phyloP scores from a whole-genome alignment of 805 yeast genomes.

The Komagataella pastoris region DNA sequence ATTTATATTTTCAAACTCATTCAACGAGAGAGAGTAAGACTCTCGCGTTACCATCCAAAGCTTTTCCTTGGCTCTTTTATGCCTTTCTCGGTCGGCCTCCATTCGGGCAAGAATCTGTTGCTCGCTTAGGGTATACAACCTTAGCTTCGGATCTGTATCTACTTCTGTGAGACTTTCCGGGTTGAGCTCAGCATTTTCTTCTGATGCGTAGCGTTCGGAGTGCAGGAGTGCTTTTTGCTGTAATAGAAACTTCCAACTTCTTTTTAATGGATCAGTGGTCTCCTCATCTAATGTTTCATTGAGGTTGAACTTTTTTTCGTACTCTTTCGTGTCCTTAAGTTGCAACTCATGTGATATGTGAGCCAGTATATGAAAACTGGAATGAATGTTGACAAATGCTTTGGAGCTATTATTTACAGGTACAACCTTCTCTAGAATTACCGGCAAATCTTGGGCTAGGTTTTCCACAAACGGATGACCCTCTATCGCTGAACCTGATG shows the following conservation, averaged over 20 bases:
- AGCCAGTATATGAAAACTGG: slow-evolving; percentile 11
- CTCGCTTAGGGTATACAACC: slow-evolving; percentile 7
- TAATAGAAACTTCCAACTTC: background rate
- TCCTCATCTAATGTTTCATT: slow-evolving; percentile 24
- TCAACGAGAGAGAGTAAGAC: slow-evolving; percentile 12
- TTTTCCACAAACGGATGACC: slow-evolving; percentile 7
- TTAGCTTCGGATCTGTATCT: background rate
- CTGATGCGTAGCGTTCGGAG: background rate
- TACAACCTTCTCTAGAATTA: slow-evolving; percentile 20
- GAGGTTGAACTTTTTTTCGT: slow-evolving; percentile 16
- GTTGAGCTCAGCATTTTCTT: background rate
- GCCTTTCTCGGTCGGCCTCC: slow-evolving; percentile 89
- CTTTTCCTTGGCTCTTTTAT: slow-evolving; percentile 71
- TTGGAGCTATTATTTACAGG: slow-evolving; percentile 15
- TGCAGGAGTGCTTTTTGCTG: background rate
- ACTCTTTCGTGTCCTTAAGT: slow-evolving; percentile 8
- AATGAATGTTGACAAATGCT: slow-evolving; percentile 15
- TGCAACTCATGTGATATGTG: slow-evolving; percentile 13
- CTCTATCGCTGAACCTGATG: slow-evolving; percentile 1
- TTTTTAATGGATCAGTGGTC: slow-evolving; percentile 9
- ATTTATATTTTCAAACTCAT: slow-evolving; percentile 38
- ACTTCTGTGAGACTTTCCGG: background rate
- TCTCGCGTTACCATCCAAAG: slow-evolving; percentile 58
- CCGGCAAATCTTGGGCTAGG: slow-evolving; percentile 18
- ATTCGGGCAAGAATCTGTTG: slow-evolving; percentile 61